Percentiles rank a stretch among this genome's conserved stretches.
These are phyloP conservation scores for Capronia americana DNA, from an alignment of 2,329 filamentous ascomycete genomes.

Conservation along the genomic window DNA sequence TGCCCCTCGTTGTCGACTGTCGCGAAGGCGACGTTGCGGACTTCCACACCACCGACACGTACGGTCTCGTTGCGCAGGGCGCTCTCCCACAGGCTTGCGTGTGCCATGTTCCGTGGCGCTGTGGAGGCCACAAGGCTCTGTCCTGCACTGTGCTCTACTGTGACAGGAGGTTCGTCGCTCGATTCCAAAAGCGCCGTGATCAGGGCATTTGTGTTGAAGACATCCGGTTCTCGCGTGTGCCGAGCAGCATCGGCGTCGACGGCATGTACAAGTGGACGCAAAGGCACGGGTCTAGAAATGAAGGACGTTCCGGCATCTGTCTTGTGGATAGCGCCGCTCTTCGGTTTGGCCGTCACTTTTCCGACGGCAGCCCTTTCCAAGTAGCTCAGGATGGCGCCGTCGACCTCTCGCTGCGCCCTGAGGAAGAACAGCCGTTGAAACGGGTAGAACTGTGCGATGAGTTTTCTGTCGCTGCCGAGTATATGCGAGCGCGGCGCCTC, in stretches of 20 bases:
- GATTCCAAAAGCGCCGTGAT: background rate
- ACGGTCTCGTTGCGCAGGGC: background rate
- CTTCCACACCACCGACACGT: background rate
- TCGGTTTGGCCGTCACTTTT: background rate
- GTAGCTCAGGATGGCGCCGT: background rate
- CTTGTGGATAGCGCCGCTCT: background rate
- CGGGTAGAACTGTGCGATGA: background rate
- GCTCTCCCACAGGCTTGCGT: slow-evolving; percentile 3
- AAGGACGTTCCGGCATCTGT: background rate
- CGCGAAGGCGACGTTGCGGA: slow-evolving; percentile 3
- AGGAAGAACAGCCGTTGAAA: slow-evolving; percentile 7
- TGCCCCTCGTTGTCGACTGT: slow-evolving; percentile 4
- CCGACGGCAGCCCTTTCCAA: background rate
- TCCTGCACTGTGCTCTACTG: background rate
- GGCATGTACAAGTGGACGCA: background rate
- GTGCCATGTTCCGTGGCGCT: slow-evolving; percentile 3
- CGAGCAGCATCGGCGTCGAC: background rate
- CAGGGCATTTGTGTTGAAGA: slow-evolving; percentile 8
- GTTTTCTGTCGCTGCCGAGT: background rate
- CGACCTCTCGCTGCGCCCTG: background rate
- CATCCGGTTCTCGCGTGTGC: background rate
- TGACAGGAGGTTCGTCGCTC: slow-evolving; percentile 2
- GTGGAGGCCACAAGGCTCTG: background rate
- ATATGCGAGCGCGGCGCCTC: background rate
- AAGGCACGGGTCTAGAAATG: background rate